Evolutionary conservation across 1,139 yeast species (phyloP).

Genomic region (Yamadazyma songkhlaensis): DNA sequence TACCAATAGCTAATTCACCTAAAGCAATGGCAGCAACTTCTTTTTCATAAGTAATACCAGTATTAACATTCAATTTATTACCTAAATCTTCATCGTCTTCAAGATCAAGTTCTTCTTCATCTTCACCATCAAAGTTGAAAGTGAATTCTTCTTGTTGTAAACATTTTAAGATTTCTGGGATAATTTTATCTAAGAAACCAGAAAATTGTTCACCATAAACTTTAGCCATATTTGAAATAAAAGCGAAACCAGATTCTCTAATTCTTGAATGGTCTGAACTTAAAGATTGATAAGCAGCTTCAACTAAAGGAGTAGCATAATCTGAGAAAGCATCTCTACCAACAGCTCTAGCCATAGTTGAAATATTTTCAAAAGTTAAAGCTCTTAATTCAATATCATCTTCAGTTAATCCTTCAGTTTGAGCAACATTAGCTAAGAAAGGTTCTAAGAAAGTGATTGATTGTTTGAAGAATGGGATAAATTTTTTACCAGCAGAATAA

Average conservation of each 20-base stretch:
- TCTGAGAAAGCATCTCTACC: conserved; percentile 85
- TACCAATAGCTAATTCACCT: conserved; percentile 83
- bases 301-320: conserved; percentile 84
- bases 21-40: conserved; percentile 95
- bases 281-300: conserved; percentile 81
- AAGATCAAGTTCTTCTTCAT: conserved; percentile 31
- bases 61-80: conserved; percentile 78
- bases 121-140: conserved; percentile 41
- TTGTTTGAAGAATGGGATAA: conserved; percentile 79
- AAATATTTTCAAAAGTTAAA: conserved; percentile 85
- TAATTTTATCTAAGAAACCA: conserved; percentile 75
- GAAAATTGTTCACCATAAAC: conserved; percentile 90
- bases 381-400: conserved; percentile 87
- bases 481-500: conserved; percentile 86
- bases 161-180: conserved; percentile 83
- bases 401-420: conserved; percentile 69
- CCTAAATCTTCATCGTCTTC: conserved; percentile 58
- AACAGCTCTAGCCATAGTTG: conserved; percentile 95
- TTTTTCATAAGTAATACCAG: conserved; percentile 94
- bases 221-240: conserved; percentile 90
- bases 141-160: conserved; percentile 81
- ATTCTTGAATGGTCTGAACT: conserved; percentile 78
- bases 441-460: conserved; percentile 82
- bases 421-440: conserved; percentile 62
- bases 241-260: conserved; percentile 94